Evolutionary conservation across 2,329 filamentous ascomycete species (phyloP), one percentile per base, ranked within the genome.

Genomic region (Botrytis pseudocinerea): DNA sequence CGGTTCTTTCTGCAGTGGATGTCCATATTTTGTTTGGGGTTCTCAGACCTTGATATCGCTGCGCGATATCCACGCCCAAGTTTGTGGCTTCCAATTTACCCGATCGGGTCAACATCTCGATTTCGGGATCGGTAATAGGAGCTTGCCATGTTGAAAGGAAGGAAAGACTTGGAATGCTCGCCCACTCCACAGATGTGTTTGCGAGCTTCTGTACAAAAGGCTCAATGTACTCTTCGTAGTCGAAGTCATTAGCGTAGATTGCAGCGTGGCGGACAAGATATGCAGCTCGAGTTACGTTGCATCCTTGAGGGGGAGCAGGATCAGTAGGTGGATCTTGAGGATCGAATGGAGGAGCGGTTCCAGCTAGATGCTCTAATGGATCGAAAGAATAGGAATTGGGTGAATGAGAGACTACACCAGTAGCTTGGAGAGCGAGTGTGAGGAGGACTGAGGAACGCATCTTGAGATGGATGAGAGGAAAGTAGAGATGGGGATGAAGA

Each of bases 171-270:
- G 78, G 78, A 5, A 79, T 73, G 71, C 74, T 81, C 54, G 81
- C 80, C 85, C 86, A 88, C 73, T 86, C 81, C 5, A 83, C 82
- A 0, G 82, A 84, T 22, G 82, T 84, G 76, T 88, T 72, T 28
- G 80, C 78, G 59, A 88, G 80, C 80, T 88, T 88, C 74, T 84
- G 78, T 7, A 84, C 82, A 76, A 87, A 87, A 0, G 85, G 85
- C 76, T 85, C 83, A 42, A 87, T 84, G 78, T 85, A 87, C 48
- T 81, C 79, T 76, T 87, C 85, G 75, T 84, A 87, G 75, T 87
- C 85, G 77, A 86, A 86, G 73, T 86, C 84, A 73, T 87, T 87
- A 54, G 84, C 84, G 74, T 85, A 85, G 74, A 87, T 87, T 51
- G 85, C 85, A 1, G 85, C 84, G 78, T 87, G 85, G 18, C 85